phyloP scores from a whole-genome alignment of 73 alveolate species.

The Symbiodinium natans region DNA sequence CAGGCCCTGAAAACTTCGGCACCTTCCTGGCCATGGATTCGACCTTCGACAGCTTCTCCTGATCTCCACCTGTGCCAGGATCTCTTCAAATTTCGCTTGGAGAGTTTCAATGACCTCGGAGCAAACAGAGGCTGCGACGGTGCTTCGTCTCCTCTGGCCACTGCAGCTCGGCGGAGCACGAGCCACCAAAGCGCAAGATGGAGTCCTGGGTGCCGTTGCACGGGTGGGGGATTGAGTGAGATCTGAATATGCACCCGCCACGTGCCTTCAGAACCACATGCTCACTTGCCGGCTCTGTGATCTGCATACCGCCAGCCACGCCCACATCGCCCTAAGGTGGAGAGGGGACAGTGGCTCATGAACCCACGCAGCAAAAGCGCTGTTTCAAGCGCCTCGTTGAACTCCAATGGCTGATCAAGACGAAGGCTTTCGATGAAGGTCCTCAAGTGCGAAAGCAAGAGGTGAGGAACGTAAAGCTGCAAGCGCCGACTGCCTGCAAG shows the following conservation, averaged over 20 bases:
- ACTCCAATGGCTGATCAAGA: constrained; percentile 72
- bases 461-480: background rate
- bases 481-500: background rate
- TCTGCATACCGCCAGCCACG: constrained; percentile 89
- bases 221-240: background rate
- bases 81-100: too few species aligned
- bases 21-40: constrained; percentile 52
- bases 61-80: constrained; percentile 38
- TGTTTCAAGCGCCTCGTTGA: constrained; percentile 30
- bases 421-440: constrained; percentile 39
- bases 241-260: background rate
- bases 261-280: constrained; percentile 82
- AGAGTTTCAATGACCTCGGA: too few species aligned
- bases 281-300: constrained; percentile 74
- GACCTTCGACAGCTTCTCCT: constrained; percentile 32
- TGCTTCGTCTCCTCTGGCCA: constrained; percentile 90
- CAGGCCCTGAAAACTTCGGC: too few species aligned
- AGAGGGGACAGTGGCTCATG: background rate
- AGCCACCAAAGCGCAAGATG: constrained; percentile 91
- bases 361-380: background rate
- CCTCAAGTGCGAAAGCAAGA: background rate
- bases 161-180: constrained; percentile 82
- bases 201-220: constrained; percentile 11
- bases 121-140: background rate
- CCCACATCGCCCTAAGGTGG: constrained; percentile 78